Base-by-base conservation (phyloP, 2,329 filamentous ascomycete species). In the Penicillium sclerotigenum region DNA sequence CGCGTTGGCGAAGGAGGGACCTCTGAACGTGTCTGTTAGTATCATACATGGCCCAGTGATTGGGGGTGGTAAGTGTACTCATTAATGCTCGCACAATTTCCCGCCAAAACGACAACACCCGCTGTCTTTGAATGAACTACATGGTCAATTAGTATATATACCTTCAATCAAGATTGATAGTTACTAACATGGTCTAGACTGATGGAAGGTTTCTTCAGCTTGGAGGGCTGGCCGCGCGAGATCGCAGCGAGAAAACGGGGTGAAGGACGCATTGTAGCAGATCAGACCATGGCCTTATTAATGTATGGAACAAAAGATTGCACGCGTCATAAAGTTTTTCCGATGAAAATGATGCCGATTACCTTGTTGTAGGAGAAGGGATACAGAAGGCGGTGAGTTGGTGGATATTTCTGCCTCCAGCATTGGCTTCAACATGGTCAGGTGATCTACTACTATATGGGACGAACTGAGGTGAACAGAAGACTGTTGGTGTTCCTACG, bases 81-180 rank as follows among this genome's bases (percentile, higher is more conserved):
- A 76, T 69, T 46, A 77, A 61, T 37, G 73, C 69, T 46, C 76
- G 65, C 11, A 76, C 62, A 33, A 79, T 75, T 31, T 75, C 72
- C 16, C 76, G 71, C 71, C 74, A 79, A 9, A 79, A 61, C n/a
- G 67, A 56, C n/a, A 79, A 58, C 0, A 74, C 74, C 8, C 75
- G 71, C 48, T 77, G 73, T 50, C 73, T 70, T 59, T 77, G 73
- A 34, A 79, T 71, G 41, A 79, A 79, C 73, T 75, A 31, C 1
- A 50, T 16, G 5, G 14, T 29, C 5, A 13, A 22, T 54, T 36
- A 54, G 45, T 34, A 28, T 10, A 26, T 20, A 8, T 45, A 36
- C 11, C 10, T 18, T 14, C 24, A 16, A 11, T 11, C 38, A 26
- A 18, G 8, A 5, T 33, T 37, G 34, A 18, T 18, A 20, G 6